A percentile compares a stretch with the other conserved stretches of the same genome.
Conservation (phyloP, 768 basidiomycete species). For the Termitomyces sp. region DNA sequence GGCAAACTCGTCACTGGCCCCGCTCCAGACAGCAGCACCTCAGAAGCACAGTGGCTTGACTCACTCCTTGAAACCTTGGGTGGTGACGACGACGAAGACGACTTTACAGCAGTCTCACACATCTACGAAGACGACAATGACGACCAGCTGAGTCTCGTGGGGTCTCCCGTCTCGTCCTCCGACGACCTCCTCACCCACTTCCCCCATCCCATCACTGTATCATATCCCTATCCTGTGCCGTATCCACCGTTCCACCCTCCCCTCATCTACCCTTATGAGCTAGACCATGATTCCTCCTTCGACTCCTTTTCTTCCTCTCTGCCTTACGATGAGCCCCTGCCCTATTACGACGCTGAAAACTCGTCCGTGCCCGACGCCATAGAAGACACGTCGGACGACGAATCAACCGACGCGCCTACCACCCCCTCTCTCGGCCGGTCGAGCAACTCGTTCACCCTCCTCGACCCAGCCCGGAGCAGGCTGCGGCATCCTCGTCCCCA, state of each 20-base stretch:
- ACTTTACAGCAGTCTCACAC: slow-evolving; percentile 41
- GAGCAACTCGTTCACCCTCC: slow-evolving; percentile 50
- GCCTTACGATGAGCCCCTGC: slow-evolving; percentile 49
- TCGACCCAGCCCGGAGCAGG: slow-evolving; percentile 50
- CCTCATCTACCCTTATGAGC: slow-evolving; percentile 50
- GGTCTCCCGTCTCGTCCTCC: slow-evolving; percentile 74
- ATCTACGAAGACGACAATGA: slow-evolving; percentile 57
- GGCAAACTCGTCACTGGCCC: slow-evolving; percentile 47
- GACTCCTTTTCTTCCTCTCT: slow-evolving; percentile 44
- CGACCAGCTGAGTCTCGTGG: slow-evolving; percentile 59
- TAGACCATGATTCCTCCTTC: slow-evolving; percentile 38
- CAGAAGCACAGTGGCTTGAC: slow-evolving; percentile 82
- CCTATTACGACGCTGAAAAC: slow-evolving; percentile 69
- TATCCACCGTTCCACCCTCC: slow-evolving; percentile 63
- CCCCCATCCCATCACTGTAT: slow-evolving; percentile 34
- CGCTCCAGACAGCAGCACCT: slow-evolving; percentile 38
- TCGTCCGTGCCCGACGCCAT: slow-evolving; percentile 75
- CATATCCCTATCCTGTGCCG: slow-evolving; percentile 67
- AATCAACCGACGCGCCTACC: slow-evolving; percentile 62
- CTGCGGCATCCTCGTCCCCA: slow-evolving; percentile 49
- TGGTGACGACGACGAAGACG: slow-evolving; percentile 66
- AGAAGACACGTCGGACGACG: slow-evolving; percentile 84
- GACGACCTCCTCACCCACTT: slow-evolving; percentile 66
- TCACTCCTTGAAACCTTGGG: slow-evolving; percentile 71
- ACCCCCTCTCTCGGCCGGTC: slow-evolving; percentile 64